Conservation (phyloP, 495 filamentous ascomycete genomes). For the Usnea hakonensis region DNA sequence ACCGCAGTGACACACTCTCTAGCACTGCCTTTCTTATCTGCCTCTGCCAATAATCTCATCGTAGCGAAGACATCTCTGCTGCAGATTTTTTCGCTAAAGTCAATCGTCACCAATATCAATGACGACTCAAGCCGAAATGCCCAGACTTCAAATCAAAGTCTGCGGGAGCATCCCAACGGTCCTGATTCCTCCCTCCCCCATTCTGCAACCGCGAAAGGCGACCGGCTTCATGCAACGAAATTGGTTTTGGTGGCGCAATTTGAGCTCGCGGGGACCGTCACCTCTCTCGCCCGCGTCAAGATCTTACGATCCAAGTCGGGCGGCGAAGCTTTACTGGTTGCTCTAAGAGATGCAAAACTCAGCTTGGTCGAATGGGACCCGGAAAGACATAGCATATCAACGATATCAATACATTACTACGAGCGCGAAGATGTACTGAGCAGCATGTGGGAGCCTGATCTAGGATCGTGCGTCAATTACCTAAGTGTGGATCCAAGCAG, state of each 20-base stretch:
- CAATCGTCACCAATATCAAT: slow-evolving; percentile 40
- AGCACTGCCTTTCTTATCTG: slow-evolving; percentile 64
- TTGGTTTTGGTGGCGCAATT: slow-evolving; percentile 84
- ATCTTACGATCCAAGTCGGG: slow-evolving; percentile 62
- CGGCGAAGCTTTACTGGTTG: slow-evolving; percentile 74
- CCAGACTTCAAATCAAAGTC: background rate
- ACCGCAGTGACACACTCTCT: slow-evolving; percentile 88
- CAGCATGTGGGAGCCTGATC: slow-evolving; percentile 64
- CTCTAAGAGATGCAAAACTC: slow-evolving; percentile 83
- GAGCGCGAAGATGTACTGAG: slow-evolving; percentile 80
- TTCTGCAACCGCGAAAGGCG: slow-evolving; percentile 31
- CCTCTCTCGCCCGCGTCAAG: slow-evolving; percentile 69
- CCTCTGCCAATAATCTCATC: slow-evolving; percentile 72
- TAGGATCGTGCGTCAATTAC: slow-evolving; percentile 63
- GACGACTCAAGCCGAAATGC: slow-evolving; percentile 32
- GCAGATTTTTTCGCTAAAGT: slow-evolving; percentile 64
- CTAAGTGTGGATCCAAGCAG: slow-evolving; percentile 85
- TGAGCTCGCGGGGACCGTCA: slow-evolving; percentile 72
- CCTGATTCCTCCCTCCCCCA: slow-evolving; percentile 6
- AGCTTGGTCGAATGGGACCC: slow-evolving; percentile 93
- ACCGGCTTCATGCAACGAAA: slow-evolving; percentile 57
- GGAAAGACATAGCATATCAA: slow-evolving; percentile 64
- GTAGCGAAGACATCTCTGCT: slow-evolving; percentile 85
- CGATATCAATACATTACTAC: slow-evolving; percentile 94
- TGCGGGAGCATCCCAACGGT: background rate